These are phyloP conservation scores for Sphagnum magellanicum DNA, from an alignment of 228 moss, liverwort and hornwort genomes.

Conservation along the genomic window DNA sequence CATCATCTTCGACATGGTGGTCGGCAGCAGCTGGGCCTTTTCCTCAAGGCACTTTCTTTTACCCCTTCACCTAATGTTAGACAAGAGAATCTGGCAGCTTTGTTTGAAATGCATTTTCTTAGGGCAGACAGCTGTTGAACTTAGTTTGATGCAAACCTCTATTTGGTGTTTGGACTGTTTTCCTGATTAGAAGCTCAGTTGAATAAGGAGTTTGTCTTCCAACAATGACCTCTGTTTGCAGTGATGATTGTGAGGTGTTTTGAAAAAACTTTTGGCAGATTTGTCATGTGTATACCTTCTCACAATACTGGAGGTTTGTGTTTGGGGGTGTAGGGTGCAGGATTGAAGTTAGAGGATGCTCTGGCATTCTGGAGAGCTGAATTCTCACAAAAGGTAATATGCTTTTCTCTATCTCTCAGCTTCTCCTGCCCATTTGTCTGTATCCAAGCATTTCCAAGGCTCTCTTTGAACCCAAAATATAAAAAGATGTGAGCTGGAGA, in stretches of 20 bases:
- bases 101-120: too few species aligned
- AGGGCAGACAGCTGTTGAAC: too few species aligned
- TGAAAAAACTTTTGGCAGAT: background rate
- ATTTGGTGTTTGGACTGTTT: background rate
- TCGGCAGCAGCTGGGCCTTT: constrained; percentile 91
- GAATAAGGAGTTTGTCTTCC: background rate
- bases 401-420: background rate
- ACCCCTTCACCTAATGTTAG: too few species aligned
- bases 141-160: too few species aligned
- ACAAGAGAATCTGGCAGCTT: too few species aligned
- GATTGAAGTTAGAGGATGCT: constrained; percentile 84
- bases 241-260: background rate
- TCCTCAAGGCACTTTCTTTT: constrained; percentile 44
- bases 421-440: background rate
- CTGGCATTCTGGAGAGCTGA: constrained; percentile 83
- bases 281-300: background rate
- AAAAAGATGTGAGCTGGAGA: too few species aligned
- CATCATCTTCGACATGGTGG: constrained; percentile 88
- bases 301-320: background rate
- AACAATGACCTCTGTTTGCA: background rate
- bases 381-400: constrained; percentile 54
- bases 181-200: background rate
- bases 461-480: too few species aligned
- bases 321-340: constrained; percentile 45
- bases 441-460: too few species aligned